Conservation (phyloP, 495 filamentous ascomycete genomes). For the Podospora sp. region DNA sequence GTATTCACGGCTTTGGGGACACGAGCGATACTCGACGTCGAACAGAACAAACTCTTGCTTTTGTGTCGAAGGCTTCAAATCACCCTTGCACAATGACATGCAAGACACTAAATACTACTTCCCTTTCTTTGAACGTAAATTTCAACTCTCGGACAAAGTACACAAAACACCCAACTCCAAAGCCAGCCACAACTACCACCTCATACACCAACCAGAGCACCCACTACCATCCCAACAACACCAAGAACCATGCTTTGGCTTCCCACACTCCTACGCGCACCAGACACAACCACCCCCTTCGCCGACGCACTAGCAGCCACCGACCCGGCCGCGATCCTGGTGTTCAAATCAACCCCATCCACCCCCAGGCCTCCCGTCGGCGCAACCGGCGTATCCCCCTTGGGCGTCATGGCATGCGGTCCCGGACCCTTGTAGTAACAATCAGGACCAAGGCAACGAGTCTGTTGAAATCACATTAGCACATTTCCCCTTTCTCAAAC, state of each 20-base stretch:
- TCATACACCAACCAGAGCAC: background rate
- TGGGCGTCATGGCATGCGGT: background rate
- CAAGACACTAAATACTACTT: no score
- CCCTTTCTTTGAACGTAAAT: no score
- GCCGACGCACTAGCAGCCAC: background rate
- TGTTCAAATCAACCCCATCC: background rate
- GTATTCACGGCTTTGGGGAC: no score
- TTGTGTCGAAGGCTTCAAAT: no score
- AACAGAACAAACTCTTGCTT: no score
- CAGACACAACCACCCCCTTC: background rate
- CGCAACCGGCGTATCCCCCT: background rate
- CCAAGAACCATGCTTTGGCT: background rate
- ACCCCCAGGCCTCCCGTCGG: background rate
- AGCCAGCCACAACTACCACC: background rate
- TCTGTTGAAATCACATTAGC: background rate
- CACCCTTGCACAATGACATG: no score
- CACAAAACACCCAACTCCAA: background rate
- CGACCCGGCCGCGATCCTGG: background rate
- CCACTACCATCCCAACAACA: background rate
- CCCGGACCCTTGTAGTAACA: conserved; percentile 12
- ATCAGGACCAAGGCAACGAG: conserved; percentile 6
- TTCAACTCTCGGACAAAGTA: no score
- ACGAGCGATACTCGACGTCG: no score
- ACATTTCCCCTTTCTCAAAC: background rate
- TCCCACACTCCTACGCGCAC: background rate